Evolutionary conservation across 768 basidiomycete species (phyloP), one percentile per base, ranked within the genome.

Genomic region (Rhodocollybia butyracea): DNA sequence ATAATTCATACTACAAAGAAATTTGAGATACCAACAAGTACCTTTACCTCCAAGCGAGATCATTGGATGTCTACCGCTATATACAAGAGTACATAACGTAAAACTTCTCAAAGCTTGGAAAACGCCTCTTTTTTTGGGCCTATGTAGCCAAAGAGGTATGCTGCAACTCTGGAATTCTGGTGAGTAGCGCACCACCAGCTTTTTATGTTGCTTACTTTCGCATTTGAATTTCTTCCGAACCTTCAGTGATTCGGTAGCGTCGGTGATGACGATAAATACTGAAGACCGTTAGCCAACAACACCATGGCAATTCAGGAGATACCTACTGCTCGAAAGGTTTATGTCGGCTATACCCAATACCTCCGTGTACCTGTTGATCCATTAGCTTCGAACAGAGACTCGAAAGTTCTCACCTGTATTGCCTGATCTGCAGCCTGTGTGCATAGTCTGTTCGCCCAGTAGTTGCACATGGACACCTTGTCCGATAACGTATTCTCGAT

Each of bases 401-500:
- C 8, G 42, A 24, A 43, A 43, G 42, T 8, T 22, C 45, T 46
- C 29, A 53, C 56, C 51, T 57, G 56, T 31, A 57, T 57, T 29
- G 56, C 56, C 42, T 45, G 56, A 38, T 57, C 56, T 46, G 56
- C 56, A 31, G 56, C 56, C 19, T 57, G 30, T 30, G 51, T 52
- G 51, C 56, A 57, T 29, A 57, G 51, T 22, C 56, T 51, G 43
- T 57, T 57, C 21, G 56, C 56, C 24, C 43, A 52, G 34, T 57
- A 57, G 51, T 57, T 57, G 41, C 56, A 57, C 56, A 57, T 57
- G 32, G 51, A 51, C 27, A 57, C 51, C 51, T 53, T 57, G 51
- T 57, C 50, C 29, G 50, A 46, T 31, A 57, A 24, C 38, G 38
- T 43, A 17, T 40, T 57, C 40, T 57, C 56, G 46, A 57, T 53